phyloP scores from a whole-genome alignment of 73 alveolate genomes.

The Paramecium primaurelia region DNA sequence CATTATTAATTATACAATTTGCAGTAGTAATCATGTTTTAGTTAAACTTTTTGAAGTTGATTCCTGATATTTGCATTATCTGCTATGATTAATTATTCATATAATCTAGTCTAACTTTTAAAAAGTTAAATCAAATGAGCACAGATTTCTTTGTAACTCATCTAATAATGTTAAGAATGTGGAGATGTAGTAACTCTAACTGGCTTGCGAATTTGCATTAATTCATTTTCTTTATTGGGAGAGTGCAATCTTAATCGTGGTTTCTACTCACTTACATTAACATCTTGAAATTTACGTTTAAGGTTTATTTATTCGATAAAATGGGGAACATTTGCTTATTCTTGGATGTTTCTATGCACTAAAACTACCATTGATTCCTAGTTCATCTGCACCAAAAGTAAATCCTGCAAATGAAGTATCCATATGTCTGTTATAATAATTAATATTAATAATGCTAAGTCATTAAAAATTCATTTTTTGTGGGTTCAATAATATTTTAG shows the following conservation, averaged over 20 bases:
- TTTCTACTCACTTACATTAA: background rate
- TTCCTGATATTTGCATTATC: background rate
- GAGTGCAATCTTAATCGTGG: background rate
- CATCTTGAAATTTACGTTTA: background rate
- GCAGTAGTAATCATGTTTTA: slow-evolving; percentile 1
- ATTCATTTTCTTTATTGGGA: background rate
- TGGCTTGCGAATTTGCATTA: background rate
- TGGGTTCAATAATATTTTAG: background rate
- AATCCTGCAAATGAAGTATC: background rate
- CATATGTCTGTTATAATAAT: background rate
- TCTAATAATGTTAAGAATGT: background rate
- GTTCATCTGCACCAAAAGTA: slow-evolving; percentile 6
- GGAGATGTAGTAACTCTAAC: slow-evolving; percentile 8
- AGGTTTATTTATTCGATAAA: background rate
- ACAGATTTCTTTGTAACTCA: background rate
- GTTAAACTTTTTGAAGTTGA: background rate
- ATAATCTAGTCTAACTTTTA: background rate
- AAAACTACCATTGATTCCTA: background rate
- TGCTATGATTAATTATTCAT: background rate
- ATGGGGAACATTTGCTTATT: background rate
- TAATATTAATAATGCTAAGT: background rate
- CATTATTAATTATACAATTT: background rate
- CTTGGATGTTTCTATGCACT: slow-evolving; percentile 19
- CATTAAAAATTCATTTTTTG: no score
- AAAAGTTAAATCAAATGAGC: background rate